Percentiles rank a stretch among this genome's conserved stretches.
phyloP scores from a whole-genome alignment of 192 early-diverging fungal species.

The Gaertneriomyces semiglobifer region DNA sequence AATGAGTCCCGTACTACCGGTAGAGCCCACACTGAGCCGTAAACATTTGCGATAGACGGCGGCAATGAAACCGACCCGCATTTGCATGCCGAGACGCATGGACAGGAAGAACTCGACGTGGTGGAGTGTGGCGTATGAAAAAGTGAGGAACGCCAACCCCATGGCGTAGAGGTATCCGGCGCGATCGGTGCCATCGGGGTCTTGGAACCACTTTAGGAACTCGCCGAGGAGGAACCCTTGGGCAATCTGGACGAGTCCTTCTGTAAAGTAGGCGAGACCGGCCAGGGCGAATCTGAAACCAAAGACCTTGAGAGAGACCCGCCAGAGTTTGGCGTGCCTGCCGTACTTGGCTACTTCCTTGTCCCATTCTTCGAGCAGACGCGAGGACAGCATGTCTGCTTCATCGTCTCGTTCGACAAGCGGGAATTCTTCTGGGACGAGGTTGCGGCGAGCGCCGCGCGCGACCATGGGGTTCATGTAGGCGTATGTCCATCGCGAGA shows the following conservation, averaged over 20 bases:
- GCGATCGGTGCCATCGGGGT: background rate
- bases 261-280: slow-evolving; percentile 33
- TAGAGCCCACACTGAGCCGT: slow-evolving; percentile 38
- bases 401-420: slow-evolving; percentile 36
- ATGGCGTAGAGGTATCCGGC: background rate
- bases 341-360: slow-evolving; percentile 13
- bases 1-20: slow-evolving; percentile 43
- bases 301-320: slow-evolving; percentile 35
- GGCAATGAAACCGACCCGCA: slow-evolving; percentile 43
- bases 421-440: slow-evolving; percentile 32
- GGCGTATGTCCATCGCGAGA: slow-evolving; percentile 26
- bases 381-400: slow-evolving; percentile 27
- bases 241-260: slow-evolving; percentile 37
- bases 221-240: slow-evolving; percentile 37
- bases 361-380: slow-evolving; percentile 33
- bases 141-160: slow-evolving; percentile 9
- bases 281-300: slow-evolving; percentile 17
- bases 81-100: slow-evolving; percentile 46
- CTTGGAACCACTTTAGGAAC: slow-evolving; percentile 50
- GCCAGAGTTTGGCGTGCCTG: slow-evolving; percentile 25
- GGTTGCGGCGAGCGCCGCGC: slow-evolving; percentile 28
- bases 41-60: slow-evolving; percentile 48
- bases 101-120: slow-evolving; percentile 25
- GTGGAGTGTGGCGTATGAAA: slow-evolving; percentile 12
- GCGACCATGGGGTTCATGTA: slow-evolving; percentile 41